A percentile compares a stretch with the other conserved stretches of the same genome.
These are phyloP conservation scores for Neofusicoccum laricinum DNA, from an alignment of 2,329 filamentous ascomycete genomes.

Conservation along the genomic window DNA sequence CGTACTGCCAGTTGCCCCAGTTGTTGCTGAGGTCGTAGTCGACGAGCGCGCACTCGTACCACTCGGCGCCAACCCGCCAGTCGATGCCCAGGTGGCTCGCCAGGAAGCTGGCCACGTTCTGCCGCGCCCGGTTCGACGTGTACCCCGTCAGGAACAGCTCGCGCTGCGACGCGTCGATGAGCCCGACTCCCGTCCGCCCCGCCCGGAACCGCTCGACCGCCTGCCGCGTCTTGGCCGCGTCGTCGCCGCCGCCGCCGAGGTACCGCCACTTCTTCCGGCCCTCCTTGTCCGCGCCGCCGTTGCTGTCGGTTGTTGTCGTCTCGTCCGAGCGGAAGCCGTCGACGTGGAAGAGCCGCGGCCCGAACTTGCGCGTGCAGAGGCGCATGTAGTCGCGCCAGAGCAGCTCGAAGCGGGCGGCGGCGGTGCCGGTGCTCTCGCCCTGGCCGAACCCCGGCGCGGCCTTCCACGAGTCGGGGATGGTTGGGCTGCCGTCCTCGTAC, in stretches of 20 bases:
- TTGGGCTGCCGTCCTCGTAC: slow-evolving; percentile 63
- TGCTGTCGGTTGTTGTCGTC: slow-evolving; percentile 34
- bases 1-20: slow-evolving; percentile 83
- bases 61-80: slow-evolving; percentile 78
- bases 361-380: slow-evolving; percentile 70
- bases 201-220: slow-evolving; percentile 58
- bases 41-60: slow-evolving; percentile 72
- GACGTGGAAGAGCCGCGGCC: slow-evolving; percentile 60
- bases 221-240: slow-evolving; percentile 40
- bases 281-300: slow-evolving; percentile 17
- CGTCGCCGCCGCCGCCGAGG: slow-evolving; percentile 38
- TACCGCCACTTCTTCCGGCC: slow-evolving; percentile 29
- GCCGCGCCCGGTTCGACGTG: slow-evolving; percentile 71
- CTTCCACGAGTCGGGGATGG: slow-evolving; percentile 29
- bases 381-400: slow-evolving; percentile 82
- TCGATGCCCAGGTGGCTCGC: slow-evolving; percentile 71
- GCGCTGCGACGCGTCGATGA: slow-evolving; percentile 75
- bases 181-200: slow-evolving; percentile 70
- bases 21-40: slow-evolving; percentile 77
- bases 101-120: slow-evolving; percentile 74
- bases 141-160: slow-evolving; percentile 75
- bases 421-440: slow-evolving; percentile 71
- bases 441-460: slow-evolving; percentile 58
- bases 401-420: slow-evolving; percentile 67
- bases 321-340: slow-evolving; percentile 59